phyloP scores from a whole-genome alignment of 768 basidiomycete genomes.

The Fistulinella prunicolor region DNA sequence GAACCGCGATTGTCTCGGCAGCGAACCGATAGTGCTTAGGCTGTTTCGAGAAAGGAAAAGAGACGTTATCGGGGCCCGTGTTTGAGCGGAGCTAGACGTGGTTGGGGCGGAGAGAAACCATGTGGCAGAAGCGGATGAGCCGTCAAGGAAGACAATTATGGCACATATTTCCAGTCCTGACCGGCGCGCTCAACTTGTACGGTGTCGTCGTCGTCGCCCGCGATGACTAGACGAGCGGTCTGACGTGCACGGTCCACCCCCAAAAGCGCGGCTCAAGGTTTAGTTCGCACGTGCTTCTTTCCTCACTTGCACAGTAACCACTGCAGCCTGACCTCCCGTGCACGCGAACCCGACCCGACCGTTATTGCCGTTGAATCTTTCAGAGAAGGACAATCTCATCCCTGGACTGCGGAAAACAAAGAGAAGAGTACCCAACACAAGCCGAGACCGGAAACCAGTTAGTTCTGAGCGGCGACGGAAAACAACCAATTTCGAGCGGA shows the following conservation, averaged over 20 bases:
- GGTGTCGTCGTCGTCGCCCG: slow-evolving; percentile 20
- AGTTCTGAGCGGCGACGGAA: slow-evolving; percentile 39
- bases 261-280: slow-evolving; percentile 28
- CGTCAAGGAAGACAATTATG: slow-evolving; percentile 25
- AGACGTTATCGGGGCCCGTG: slow-evolving; percentile 7
- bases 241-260: slow-evolving; percentile 27
- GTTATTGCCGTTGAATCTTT: slow-evolving; percentile 6
- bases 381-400: slow-evolving; percentile 7
- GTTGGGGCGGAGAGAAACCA: slow-evolving; percentile 35
- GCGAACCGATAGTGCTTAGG: too few relatives aligned
- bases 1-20: too few relatives aligned
- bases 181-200: neutral
- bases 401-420: slow-evolving; percentile 9
- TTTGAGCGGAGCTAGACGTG: slow-evolving; percentile 36
- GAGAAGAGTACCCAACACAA: slow-evolving; percentile 5
- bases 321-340: slow-evolving; percentile 11
- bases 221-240: slow-evolving; percentile 10
- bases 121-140: slow-evolving; percentile 22
- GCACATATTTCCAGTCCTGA: slow-evolving; percentile 11
- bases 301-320: slow-evolving; percentile 30
- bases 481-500: slow-evolving; percentile 37
- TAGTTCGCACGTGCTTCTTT: slow-evolving; percentile 33
- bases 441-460: slow-evolving; percentile 14
- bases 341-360: slow-evolving; percentile 6
- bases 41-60: too few relatives aligned